Evolutionary conservation across 2,329 filamentous ascomycete species (phyloP).

Genomic region (Talaromyces sp.): DNA sequence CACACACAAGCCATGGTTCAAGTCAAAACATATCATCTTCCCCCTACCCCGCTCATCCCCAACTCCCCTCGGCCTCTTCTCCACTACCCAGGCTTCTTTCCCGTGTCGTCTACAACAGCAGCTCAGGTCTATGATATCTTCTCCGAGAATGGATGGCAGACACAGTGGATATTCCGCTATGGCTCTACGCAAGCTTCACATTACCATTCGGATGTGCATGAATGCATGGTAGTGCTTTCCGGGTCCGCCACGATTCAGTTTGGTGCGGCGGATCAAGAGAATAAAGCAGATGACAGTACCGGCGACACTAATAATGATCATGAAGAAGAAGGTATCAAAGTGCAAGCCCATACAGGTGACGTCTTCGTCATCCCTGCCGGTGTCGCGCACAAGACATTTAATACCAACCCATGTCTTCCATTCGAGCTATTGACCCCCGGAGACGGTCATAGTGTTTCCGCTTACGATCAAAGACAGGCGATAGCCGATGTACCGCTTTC

Average conservation of each 20-base stretch:
- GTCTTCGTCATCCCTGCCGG: slow-evolving; percentile 57
- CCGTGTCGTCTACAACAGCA: slow-evolving; percentile 19
- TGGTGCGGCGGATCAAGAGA: slow-evolving; percentile 50
- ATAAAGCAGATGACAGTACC: slow-evolving; percentile 38
- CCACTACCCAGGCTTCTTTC: slow-evolving; percentile 46
- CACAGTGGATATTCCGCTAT: slow-evolving; percentile 55
- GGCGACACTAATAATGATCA: neutral
- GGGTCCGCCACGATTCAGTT: slow-evolving; percentile 51
- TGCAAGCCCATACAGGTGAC: slow-evolving; percentile 48
- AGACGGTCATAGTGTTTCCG: slow-evolving; percentile 30
- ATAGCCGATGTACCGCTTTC: slow-evolving; percentile 32
- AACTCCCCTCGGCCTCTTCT: slow-evolving; percentile 50
- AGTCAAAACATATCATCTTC: slow-evolving; percentile 27
- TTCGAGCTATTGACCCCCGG: slow-evolving; percentile 44
- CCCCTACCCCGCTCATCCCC: slow-evolving; percentile 43
- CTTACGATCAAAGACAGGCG: slow-evolving; percentile 26
- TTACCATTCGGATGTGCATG: slow-evolving; percentile 53
- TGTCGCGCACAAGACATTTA: slow-evolving; percentile 50
- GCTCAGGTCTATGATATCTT: slow-evolving; percentile 41
- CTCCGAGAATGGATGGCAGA: slow-evolving; percentile 46
- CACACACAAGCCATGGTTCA: neutral
- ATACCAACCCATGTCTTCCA: slow-evolving; percentile 32
- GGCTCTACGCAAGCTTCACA: slow-evolving; percentile 51
- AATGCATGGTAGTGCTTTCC: slow-evolving; percentile 54
- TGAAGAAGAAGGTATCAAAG: slow-evolving; percentile 14